These are phyloP conservation scores for Gomphus bonarii DNA, from an alignment of 1,284 basidiomycete species.

Conservation along the genomic window DNA sequence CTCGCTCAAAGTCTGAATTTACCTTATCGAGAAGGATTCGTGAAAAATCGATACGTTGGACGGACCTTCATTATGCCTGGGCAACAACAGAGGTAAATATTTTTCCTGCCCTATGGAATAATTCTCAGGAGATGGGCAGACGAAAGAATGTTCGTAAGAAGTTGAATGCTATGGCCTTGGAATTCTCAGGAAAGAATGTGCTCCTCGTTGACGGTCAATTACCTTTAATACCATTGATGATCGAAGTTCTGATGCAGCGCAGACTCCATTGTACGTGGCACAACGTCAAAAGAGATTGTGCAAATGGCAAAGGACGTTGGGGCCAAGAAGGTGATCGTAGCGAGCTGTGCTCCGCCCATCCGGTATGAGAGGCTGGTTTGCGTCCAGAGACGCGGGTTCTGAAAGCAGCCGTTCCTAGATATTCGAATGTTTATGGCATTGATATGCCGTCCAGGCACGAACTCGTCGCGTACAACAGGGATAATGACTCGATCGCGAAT, in stretches of 20 bases:
- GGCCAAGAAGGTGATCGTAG: constrained; percentile 94
- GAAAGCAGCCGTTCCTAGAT: constrained; percentile 31
- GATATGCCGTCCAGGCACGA: constrained; percentile 97
- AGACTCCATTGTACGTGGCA: constrained; percentile 98
- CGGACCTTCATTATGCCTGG: constrained; percentile 99
- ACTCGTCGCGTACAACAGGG: constrained; percentile 84
- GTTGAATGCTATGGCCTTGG: constrained; percentile 98
- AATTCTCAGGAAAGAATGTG: constrained; percentile 89
- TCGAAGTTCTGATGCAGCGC: background rate
- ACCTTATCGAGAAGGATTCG: constrained; percentile 97
- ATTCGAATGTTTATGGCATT: constrained; percentile 97
- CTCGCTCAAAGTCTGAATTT: constrained; percentile 84
- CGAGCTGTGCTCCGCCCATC: constrained; percentile 95
- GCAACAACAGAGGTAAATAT: constrained; percentile 72
- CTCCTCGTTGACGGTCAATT: constrained; percentile 84
- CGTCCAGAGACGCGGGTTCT: background rate
- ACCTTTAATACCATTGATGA: background rate
- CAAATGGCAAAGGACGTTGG: constrained; percentile 99
- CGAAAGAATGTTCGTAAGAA: constrained; percentile 94
- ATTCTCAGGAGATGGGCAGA: constrained; percentile 28
- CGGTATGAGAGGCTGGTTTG: constrained; percentile 34
- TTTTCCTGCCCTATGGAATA: background rate
- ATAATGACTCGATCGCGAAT: constrained; percentile 65
- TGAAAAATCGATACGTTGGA: constrained; percentile 98
- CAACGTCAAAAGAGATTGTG: constrained; percentile 97